Evolutionary conservation across 2,329 filamentous ascomycete genomes (phyloP), one percentile per base, ranked within the genome.

Genomic region (Colletotrichum sp.): DNA sequence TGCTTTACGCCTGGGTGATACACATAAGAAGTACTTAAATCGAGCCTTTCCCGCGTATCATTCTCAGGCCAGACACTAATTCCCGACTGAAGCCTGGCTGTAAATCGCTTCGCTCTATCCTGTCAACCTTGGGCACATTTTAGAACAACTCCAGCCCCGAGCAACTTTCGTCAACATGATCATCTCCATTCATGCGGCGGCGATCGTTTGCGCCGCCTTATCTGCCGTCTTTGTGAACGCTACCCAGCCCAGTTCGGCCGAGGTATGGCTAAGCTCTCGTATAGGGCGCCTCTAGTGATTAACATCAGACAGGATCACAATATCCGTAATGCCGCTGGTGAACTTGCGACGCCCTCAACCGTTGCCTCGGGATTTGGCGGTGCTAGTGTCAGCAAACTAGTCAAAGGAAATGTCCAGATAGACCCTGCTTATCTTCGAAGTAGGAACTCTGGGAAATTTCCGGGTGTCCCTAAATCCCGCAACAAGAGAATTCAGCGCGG

Each of bases 381-480:
- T 44, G 19, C 39, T n/a, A n/a, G 39, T n/a, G 19, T 44, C 16
- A 44, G 39, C 39, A 1, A n/a, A 44, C 5, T n/a, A n/a, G 39
- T 44, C 19, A 44, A n/a, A 44, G 19, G 2, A 44, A 44, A 44
- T n/a, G 9, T n/a, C 19, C 19, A 44, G 39, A 44, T 3, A 49
- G 39, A 49, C 9, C 39, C 19, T n/a, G 39, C 39, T 1, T 49
- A 49, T 49, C 39, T 49, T 4, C 39, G 2, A n/a, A n/a, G 1
- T 19, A 49, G 2, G 39, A 2, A 49, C 39, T 11, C 9, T n/a
- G 2, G 3, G 5, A 3, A n/a, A 0, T 12, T 4, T 49, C 39
- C 19, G 9, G 39, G 19, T n/a, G 9, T 49, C 19, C 19, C 39
- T n/a, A 7, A n/a, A 2, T 49, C 19, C 9, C 39, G 5, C 39